Conservation (phyloP, 208 protist genomes). For the Wallacemonas sp. region DNA sequence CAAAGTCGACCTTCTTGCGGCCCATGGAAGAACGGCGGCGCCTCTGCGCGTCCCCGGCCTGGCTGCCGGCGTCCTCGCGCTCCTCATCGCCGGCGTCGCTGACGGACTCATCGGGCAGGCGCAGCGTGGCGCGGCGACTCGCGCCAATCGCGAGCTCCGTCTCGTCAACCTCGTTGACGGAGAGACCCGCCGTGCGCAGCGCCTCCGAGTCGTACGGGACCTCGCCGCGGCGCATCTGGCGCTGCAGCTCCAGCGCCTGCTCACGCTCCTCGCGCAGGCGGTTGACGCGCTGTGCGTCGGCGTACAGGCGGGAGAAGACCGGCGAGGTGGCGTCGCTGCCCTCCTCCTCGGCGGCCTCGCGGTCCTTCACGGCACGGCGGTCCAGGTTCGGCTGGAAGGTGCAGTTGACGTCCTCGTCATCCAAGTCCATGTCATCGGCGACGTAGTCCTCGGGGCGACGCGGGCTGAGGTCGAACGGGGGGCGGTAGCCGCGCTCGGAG, state of each 20-base stretch:
- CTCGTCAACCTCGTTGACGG: conserved; percentile 13
- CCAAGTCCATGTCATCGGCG: conserved; percentile 11
- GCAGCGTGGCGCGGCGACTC: conserved; percentile 1
- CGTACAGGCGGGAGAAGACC: conserved; percentile 67
- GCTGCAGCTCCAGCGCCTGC: conserved; percentile 26
- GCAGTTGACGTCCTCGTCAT: conserved; percentile 41
- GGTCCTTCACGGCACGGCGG: conserved; percentile 13
- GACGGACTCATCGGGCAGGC: conserved; percentile 5
- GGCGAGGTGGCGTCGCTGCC: neutral
- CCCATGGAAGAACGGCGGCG: neutral
- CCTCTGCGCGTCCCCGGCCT: neutral
- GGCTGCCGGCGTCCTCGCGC: conserved; percentile 1
- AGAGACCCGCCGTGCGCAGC: conserved; percentile 6
- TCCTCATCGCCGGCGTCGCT: conserved; percentile 13
- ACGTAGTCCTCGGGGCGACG: conserved; percentile 15
- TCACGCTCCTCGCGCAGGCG: conserved; percentile 37
- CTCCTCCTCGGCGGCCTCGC: conserved; percentile 3
- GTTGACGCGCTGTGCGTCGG: conserved; percentile 56
- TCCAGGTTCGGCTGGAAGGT: conserved; percentile 45
- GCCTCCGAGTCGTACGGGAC: conserved; percentile 18
- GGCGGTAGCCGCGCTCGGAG: conserved; percentile 12
- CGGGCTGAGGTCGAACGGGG: conserved; percentile 10
- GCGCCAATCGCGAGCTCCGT: conserved; percentile 8
- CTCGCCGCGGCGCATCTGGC: conserved; percentile 29
- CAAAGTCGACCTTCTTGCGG: conserved; percentile 18